Evolutionary conservation across 2,329 filamentous ascomycete genomes (phyloP).

Genomic region (Fusarium stilboides): DNA sequence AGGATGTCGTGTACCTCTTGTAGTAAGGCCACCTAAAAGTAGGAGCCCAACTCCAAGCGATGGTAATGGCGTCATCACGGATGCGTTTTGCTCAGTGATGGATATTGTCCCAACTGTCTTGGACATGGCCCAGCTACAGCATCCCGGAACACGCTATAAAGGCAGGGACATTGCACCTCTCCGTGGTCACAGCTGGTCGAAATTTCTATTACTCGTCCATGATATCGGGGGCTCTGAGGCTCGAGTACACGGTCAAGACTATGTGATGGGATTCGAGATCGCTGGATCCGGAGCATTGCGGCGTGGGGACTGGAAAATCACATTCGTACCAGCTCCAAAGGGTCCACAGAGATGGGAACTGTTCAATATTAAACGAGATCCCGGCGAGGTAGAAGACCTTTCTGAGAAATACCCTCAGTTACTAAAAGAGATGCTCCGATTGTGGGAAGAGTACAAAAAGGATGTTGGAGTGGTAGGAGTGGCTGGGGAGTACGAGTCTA

Average conservation of each 20-base stretch:
- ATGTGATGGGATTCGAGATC: conserved; percentile 69
- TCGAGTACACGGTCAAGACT: conserved; percentile 53
- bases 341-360: conserved; percentile 69
- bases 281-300: conserved; percentile 68
- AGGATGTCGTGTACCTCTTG: background rate
- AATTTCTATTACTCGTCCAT: background rate
- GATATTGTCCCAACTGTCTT: conserved; percentile 64
- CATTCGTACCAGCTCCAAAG: conserved; percentile 67
- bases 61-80: conserved; percentile 1
- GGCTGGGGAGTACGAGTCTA: conserved; percentile 8
- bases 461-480: conserved; percentile 29
- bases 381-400: conserved; percentile 66
- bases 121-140: conserved; percentile 58
- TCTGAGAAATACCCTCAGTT: conserved; percentile 58
- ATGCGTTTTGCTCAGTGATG: conserved; percentile 60
- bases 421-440: conserved; percentile 47
- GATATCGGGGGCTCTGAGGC: background rate
- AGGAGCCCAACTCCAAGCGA: background rate
- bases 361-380: conserved; percentile 67
- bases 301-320: conserved; percentile 70
- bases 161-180: conserved; percentile 18
- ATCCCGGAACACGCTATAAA: conserved; percentile 46
- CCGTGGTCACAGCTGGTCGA: conserved; percentile 23
- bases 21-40: background rate
- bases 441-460: conserved; percentile 31